Percentiles rank a stretch among this genome's conserved stretches.
phyloP scores from a whole-genome alignment of 192 early-diverging fungal genomes.

The Coemansia sp. region DNA sequence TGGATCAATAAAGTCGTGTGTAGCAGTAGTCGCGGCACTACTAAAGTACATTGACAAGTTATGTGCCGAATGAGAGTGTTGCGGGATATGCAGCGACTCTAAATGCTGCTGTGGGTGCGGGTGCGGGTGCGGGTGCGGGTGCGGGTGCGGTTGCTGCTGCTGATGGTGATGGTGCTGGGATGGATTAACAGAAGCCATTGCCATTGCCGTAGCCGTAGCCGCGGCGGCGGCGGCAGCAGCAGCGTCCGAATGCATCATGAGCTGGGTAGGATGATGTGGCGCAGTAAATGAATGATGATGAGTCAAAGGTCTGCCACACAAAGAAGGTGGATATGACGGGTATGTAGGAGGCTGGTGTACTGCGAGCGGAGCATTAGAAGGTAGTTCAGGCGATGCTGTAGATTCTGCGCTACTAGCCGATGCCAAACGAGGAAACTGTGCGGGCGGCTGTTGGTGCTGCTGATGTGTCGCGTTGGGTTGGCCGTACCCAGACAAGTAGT shows the following conservation, averaged over 20 bases:
- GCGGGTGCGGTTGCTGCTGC: not conserved
- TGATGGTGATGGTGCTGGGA: not conserved
- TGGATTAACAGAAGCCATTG: not conserved
- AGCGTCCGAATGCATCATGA: constrained; percentile 6
- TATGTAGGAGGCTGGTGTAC: constrained; percentile 3
- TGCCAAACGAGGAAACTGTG: constrained; percentile 34
- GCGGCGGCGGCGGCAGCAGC: constrained; percentile 7
- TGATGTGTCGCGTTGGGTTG: constrained; percentile 4
- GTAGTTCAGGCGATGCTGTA: constrained; percentile 41
- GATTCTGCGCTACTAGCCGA: constrained; percentile 38
- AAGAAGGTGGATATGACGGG: not conserved
- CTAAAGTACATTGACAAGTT: constrained; percentile 15
- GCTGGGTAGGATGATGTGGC: not conserved
- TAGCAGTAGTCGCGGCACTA: constrained; percentile 4
- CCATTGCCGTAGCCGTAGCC: constrained; percentile 4
- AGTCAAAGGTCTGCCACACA: not conserved
- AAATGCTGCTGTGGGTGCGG: not conserved
- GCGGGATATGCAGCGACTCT: too few relatives aligned
- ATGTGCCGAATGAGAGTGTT: constrained; percentile 1
- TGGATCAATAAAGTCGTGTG: constrained; percentile 33
- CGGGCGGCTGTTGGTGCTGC: constrained; percentile 6
- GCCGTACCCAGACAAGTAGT: constrained; percentile 42
- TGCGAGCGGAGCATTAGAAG: constrained; percentile 1
- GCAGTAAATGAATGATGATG: constrained; percentile 12
- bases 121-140: not conserved